Conservation (phyloP, 2,329 filamentous ascomycete genomes). For the Exophiala bonariae region DNA sequence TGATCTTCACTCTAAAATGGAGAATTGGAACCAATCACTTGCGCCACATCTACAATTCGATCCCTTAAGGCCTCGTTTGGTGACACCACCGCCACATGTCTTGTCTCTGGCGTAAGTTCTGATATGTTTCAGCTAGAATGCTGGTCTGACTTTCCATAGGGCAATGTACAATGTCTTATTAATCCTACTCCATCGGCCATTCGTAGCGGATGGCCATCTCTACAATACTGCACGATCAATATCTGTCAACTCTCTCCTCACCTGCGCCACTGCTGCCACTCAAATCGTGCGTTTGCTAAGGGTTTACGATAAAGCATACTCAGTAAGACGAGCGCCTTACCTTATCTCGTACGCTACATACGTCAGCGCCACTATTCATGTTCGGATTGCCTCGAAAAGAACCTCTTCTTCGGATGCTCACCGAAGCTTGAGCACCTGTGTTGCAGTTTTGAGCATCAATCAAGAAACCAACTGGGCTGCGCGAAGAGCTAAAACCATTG, state of each 20-base stretch:
- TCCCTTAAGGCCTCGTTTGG: neutral
- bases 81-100: conserved; percentile 1
- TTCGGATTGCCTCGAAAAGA: conserved; percentile 51
- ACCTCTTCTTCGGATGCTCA: conserved; percentile 42
- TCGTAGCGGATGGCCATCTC: conserved; percentile 36
- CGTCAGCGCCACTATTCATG: conserved; percentile 54
- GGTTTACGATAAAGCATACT: neutral
- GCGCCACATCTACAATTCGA: conserved; percentile 6
- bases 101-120: conserved; percentile 28
- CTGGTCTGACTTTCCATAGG: conserved; percentile 22
- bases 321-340: conserved; percentile 4
- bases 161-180: conserved; percentile 43
- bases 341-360: conserved; percentile 56
- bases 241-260: conserved; percentile 1
- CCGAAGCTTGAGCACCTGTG: conserved; percentile 43
- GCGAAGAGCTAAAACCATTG: conserved; percentile 46
- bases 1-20: neutral
- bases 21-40: conserved; percentile 1
- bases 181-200: conserved; percentile 48
- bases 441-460: conserved; percentile 50
- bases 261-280: conserved; percentile 6
- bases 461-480: conserved; percentile 54
- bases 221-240: conserved; percentile 1
- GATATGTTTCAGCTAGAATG: conserved; percentile 23
- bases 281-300: conserved; percentile 1